phyloP scores from a whole-genome alignment of 2,329 filamentous ascomycete genomes.

The Colletotrichum phormii region DNA sequence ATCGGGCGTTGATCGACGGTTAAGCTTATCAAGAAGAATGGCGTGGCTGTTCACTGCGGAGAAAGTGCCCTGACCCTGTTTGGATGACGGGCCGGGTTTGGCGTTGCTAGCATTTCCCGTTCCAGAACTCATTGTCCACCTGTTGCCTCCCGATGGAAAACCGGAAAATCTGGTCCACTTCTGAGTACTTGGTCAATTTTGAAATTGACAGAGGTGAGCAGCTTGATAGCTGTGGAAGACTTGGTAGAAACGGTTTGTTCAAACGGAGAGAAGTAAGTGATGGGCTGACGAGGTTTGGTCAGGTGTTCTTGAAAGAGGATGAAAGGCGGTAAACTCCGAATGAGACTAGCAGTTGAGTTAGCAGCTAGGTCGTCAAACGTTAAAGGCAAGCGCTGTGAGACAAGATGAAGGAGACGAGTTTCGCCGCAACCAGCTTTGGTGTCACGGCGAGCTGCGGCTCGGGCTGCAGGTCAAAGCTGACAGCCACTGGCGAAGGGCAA shows the following conservation, averaged over 20 bases:
- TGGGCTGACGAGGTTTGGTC: not conserved
- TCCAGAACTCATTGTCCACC: conserved; percentile 60
- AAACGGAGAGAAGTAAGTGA: conserved; percentile 3
- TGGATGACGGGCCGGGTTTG: conserved; percentile 63
- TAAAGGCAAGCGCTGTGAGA: conserved; percentile 35
- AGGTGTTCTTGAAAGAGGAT: conserved; percentile 32
- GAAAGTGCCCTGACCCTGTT: conserved; percentile 61
- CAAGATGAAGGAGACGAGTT: conserved; percentile 35
- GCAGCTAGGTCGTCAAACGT: conserved; percentile 35
- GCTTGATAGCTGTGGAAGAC: not conserved
- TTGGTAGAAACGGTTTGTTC: conserved; percentile 10
- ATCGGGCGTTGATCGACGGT: conserved; percentile 88
- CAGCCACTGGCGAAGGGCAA: conserved; percentile 17
- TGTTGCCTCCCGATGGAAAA: not conserved
- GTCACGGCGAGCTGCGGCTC: conserved; percentile 33
- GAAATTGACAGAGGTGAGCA: not conserved
- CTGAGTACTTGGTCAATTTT: not conserved
- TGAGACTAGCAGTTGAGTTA: conserved; percentile 27
- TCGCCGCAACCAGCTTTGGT: conserved; percentile 32
- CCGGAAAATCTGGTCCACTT: conserved; percentile 8
- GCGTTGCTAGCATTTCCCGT: conserved; percentile 46
- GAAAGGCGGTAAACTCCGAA: conserved; percentile 42
- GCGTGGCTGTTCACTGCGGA: conserved; percentile 68
- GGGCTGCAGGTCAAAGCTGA: conserved; percentile 33
- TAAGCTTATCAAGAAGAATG: conserved; percentile 79